These are phyloP conservation scores for Acanthamoeba royreba DNA, from an alignment of 208 protist species.

Conservation along the genomic window DNA sequence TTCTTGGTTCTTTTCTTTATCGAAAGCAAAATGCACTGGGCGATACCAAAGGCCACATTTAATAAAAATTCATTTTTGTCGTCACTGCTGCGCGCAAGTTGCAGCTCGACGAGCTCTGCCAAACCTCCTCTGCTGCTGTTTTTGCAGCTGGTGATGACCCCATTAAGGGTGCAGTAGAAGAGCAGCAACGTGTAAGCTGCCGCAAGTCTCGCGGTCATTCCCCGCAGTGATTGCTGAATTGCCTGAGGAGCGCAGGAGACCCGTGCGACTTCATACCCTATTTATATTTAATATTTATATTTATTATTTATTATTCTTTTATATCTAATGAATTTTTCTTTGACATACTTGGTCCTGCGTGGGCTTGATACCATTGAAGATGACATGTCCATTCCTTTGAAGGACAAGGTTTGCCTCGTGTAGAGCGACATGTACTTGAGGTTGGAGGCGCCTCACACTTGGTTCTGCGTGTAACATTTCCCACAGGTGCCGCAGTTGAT, in stretches of 20 bases:
- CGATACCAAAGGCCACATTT: no score
- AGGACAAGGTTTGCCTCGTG: background rate
- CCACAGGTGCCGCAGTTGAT: background rate
- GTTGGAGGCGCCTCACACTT: background rate
- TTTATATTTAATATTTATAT: background rate
- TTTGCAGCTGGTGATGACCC: no score
- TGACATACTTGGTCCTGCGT: constrained; percentile 62
- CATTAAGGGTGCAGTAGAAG: background rate
- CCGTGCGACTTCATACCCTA: constrained; percentile 54
- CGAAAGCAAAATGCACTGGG: no score
- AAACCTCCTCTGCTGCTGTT: no score
- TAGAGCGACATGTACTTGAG: background rate
- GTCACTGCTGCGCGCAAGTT: no score
- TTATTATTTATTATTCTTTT: constrained; percentile 93
- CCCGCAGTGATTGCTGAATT: constrained; percentile 92
- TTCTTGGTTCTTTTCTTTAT: background rate
- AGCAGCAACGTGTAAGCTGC: no score
- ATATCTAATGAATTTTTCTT: constrained; percentile 94
- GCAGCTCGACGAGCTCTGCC: background rate
- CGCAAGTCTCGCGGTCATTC: constrained; percentile 88
- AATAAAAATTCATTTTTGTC: no score
- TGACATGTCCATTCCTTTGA: constrained; percentile 5
- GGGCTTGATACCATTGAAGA: constrained; percentile 3
- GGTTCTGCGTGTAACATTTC: background rate
- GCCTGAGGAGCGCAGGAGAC: constrained; percentile 81